Evolutionary conservation across 805 yeast genomes (phyloP).

Genomic region (Wickerhamomyces pijperi): DNA sequence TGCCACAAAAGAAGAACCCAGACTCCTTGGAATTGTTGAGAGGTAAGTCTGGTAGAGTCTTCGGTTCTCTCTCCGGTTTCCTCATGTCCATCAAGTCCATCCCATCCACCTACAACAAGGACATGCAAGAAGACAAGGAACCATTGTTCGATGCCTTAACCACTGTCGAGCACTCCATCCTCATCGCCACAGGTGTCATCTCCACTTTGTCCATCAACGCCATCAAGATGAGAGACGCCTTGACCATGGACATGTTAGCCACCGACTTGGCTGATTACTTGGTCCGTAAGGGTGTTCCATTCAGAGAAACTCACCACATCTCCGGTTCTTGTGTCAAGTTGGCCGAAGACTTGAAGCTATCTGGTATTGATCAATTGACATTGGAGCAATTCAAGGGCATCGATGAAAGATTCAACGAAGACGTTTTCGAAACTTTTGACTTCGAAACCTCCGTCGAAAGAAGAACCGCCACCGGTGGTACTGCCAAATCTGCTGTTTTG

Average conservation of each 20-base stretch:
- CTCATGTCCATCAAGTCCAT: constrained; percentile 94
- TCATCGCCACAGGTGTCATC: constrained; percentile 92
- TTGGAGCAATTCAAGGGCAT: constrained; percentile 70
- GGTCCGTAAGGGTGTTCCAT: constrained; percentile 96
- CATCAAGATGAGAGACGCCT: constrained; percentile 72
- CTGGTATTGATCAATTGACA: constrained; percentile 80
- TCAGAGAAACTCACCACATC: constrained; percentile 97
- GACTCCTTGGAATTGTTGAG: constrained; percentile 90
- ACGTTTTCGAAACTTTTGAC: constrained; percentile 77
- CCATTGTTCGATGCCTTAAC: constrained; percentile 87
- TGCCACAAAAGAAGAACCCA: constrained; percentile 99
- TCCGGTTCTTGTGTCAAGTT: constrained; percentile 93
- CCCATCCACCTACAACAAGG: constrained; percentile 96
- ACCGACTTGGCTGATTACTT: constrained; percentile 96
- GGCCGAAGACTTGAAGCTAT: constrained; percentile 68
- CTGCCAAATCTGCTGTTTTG: constrained; percentile 83
- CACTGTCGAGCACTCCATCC: constrained; percentile 87
- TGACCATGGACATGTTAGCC: constrained; percentile 98
- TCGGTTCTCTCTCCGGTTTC: constrained; percentile 91
- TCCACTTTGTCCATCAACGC: constrained; percentile 71
- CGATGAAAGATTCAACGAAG: constrained; percentile 70
- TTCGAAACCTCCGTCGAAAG: constrained; percentile 93
- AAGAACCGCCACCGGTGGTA: constrained; percentile 94
- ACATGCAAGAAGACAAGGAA: constrained; percentile 98
- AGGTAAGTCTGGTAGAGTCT: constrained; percentile 95